Evolutionary conservation across 768 basidiomycete species (phyloP).

Genomic region (Butyriboletus loyo): DNA sequence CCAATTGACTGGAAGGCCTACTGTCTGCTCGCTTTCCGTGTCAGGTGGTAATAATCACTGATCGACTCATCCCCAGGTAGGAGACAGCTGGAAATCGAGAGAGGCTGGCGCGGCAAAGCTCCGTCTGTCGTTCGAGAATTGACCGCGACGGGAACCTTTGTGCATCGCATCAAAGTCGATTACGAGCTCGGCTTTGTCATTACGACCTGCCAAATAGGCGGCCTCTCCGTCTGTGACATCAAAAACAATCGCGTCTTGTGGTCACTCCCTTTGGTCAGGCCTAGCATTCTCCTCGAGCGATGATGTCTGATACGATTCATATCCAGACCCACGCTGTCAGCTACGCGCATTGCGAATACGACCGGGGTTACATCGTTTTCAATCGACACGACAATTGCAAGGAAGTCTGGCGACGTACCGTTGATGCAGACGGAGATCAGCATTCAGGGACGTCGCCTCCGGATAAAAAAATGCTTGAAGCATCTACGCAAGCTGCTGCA

Average conservation of each 20-base stretch:
- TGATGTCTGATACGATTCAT: not conserved
- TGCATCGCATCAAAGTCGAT: slow-evolving; percentile 79
- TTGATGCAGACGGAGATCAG: slow-evolving; percentile 29
- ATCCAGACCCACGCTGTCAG: slow-evolving; percentile 10
- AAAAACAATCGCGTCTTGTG: slow-evolving; percentile 51
- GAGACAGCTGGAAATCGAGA: slow-evolving; percentile 42
- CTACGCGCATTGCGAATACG: slow-evolving; percentile 73
- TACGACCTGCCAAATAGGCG: slow-evolving; percentile 52
- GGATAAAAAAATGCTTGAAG: slow-evolving; percentile 26
- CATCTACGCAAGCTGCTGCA: slow-evolving; percentile 21
- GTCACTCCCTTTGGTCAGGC: slow-evolving; percentile 53
- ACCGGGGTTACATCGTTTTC: slow-evolving; percentile 66
- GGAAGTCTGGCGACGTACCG: slow-evolving; percentile 66
- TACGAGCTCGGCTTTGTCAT: slow-evolving; percentile 58
- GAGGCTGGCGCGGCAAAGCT: slow-evolving; percentile 54
- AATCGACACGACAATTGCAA: slow-evolving; percentile 54
- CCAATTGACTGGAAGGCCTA: slow-evolving; percentile 55
- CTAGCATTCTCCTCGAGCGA: not conserved
- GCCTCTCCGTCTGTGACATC: slow-evolving; percentile 57
- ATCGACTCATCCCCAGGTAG: slow-evolving; percentile 36
- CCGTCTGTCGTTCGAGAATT: slow-evolving; percentile 40
- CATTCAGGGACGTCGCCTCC: slow-evolving; percentile 31
- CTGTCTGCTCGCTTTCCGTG: slow-evolving; percentile 39
- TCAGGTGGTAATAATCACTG: slow-evolving; percentile 8
- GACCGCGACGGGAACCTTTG: slow-evolving; percentile 32